Conservation (phyloP, 495 filamentous ascomycete species). For the Neurospora tetraspora region DNA sequence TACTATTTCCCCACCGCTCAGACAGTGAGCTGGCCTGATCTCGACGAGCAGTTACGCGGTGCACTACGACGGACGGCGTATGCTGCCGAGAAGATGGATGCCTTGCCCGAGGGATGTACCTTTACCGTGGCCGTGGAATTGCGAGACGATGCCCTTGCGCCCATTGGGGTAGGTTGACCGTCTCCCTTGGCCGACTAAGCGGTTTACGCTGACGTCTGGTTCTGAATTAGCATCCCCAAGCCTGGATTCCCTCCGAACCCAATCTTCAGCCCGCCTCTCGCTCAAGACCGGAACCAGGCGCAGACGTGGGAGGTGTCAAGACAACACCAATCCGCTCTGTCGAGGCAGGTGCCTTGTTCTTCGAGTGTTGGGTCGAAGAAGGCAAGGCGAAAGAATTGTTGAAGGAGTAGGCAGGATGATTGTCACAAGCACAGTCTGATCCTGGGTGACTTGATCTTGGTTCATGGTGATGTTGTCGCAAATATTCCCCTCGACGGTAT, state of each 20-base stretch:
- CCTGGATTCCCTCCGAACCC: conserved; percentile 54
- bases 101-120: conserved; percentile 64
- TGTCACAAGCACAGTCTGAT: neutral
- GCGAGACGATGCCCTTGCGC: conserved; percentile 59
- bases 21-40: conserved; percentile 27
- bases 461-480: too few relatives aligned
- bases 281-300: conserved; percentile 21
- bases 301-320: conserved; percentile 35
- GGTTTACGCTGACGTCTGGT: neutral
- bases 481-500: too few relatives aligned
- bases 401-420: neutral
- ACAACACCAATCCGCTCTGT: conserved; percentile 49
- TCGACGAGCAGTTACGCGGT: conserved; percentile 40
- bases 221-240: conserved; percentile 45
- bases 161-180: conserved; percentile 48
- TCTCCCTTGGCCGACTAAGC: neutral
- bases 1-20: neutral
- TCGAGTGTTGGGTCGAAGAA: conserved; percentile 64
- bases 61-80: conserved; percentile 41
- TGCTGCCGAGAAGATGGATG: conserved; percentile 48
- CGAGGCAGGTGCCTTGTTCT: conserved; percentile 52
- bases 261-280: conserved; percentile 33
- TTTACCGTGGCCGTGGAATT: conserved; percentile 86
- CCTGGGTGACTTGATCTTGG: too few relatives aligned
- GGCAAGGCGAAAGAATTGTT: conserved; percentile 24